Evolutionary conservation across 2,329 filamentous ascomycete species (phyloP).

Genomic region (Aureobasidium namibiae): DNA sequence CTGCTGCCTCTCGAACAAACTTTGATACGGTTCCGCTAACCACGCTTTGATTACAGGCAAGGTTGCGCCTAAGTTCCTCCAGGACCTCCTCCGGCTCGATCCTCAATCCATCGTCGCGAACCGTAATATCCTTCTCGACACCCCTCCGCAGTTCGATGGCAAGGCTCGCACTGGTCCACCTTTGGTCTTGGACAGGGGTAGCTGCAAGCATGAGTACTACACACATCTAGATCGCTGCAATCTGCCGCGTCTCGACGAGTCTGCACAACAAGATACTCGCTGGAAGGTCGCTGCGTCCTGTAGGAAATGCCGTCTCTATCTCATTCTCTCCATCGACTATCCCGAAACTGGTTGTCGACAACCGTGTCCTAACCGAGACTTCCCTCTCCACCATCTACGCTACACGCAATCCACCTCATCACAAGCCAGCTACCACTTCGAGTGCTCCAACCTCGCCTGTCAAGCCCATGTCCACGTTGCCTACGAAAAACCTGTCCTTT

Average conservation of each 20-base stretch:
- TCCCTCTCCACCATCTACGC: constrained; percentile 54
- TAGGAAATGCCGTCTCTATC: constrained; percentile 52
- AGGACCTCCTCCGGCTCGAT: constrained; percentile 46
- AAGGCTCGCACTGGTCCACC: constrained; percentile 23
- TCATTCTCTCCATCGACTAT: constrained; percentile 50
- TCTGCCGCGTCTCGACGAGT: constrained; percentile 35
- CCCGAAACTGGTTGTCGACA: constrained; percentile 25
- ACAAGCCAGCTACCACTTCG: constrained; percentile 40
- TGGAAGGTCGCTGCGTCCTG: constrained; percentile 56
- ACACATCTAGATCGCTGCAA: constrained; percentile 49
- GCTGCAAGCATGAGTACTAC: constrained; percentile 53
- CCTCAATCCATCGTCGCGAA: constrained; percentile 28
- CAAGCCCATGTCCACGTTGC: constrained; percentile 44
- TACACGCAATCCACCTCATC: not conserved
- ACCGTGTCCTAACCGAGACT: constrained; percentile 40
- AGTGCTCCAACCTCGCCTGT: constrained; percentile 53
- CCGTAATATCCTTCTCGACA: constrained; percentile 44
- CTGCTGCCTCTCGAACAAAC: constrained; percentile 17
- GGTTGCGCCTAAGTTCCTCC: constrained; percentile 42
- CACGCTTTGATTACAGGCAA: constrained; percentile 34
- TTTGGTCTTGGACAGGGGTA: constrained; percentile 28
- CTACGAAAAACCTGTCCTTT: constrained; percentile 46
- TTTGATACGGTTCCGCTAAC: not conserved
- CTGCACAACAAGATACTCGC: constrained; percentile 31
- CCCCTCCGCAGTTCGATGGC: constrained; percentile 45